These are phyloP conservation scores for Ricinus communis DNA, from an alignment of 345 rosid species.

Conservation along the genomic window DNA sequence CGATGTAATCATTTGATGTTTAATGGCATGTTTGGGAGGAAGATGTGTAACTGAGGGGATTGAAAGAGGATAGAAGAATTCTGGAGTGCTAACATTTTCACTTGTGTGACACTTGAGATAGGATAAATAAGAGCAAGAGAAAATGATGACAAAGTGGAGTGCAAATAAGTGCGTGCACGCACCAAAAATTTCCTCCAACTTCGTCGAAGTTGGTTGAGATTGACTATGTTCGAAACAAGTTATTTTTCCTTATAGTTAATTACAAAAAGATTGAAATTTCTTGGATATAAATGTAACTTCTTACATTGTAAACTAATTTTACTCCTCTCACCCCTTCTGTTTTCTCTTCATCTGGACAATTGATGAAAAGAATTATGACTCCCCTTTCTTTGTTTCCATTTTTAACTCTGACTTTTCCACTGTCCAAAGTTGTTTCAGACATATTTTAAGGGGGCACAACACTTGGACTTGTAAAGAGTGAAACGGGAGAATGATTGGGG, in stretches of 20 bases:
- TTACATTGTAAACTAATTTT: background rate
- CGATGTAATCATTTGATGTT: background rate
- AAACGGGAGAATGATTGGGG: background rate
- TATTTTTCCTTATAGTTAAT: background rate
- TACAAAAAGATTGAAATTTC: background rate
- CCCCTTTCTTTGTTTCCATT: background rate
- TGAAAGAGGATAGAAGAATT: background rate
- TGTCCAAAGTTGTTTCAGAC: background rate
- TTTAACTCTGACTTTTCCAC: background rate
- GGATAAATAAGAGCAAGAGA: background rate
- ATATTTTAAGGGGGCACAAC: background rate
- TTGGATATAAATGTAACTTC: background rate
- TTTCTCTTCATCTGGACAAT: background rate
- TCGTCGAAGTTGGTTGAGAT: background rate
- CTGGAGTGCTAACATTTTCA: background rate
- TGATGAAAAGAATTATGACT: background rate
- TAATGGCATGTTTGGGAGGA: background rate
- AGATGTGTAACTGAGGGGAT: background rate
- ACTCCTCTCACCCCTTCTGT: background rate
- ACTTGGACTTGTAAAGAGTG: background rate
- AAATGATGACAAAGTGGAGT: background rate
- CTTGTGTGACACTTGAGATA: background rate
- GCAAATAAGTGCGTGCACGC: background rate
- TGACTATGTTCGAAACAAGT: background rate
- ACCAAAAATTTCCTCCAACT: background rate